Evolutionary conservation across 169 alveolate genomes (phyloP), one percentile per base, ranked within the genome.

Genomic region (Cytauxzoon felis): DNA sequence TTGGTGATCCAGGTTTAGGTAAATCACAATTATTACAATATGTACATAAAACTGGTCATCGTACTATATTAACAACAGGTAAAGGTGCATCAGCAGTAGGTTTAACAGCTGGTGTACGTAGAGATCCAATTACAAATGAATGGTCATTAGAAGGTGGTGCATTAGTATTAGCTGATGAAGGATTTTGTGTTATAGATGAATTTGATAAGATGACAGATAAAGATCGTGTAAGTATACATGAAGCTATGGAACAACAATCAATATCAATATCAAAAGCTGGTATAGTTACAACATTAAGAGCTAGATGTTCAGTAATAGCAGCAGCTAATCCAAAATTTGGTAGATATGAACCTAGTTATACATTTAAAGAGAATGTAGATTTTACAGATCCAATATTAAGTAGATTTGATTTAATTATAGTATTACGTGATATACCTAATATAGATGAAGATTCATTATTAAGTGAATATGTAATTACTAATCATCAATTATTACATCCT

Each of bases 41-140:
- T 84, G 98, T 96, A 8, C 98, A 96, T 78, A 93, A 96, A 78
- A 95, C 98, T 29, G 95, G 95, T 80, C 95, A 94, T 24, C 87
- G 99, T 58, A 90, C 95, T 13, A 98, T 97, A 23, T 94, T 94
- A 80, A 94, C 99, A 13, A 96, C 99, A 16, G 99, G 99, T 23
- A 97, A 98, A 79, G 99, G 99, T 19, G 99, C 99, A 18, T 89
- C 98, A 18, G 99, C 99, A 1, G 99, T 97, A 36, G 99, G 99
- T 62, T 93, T 98, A 40, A 97, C 99, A 0, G 96, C 96, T 5
- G 97, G 98, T 48, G 97, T 95, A 40, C 79, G 98, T 65, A 95
- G 96, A 73, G 99, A 98, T 84, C 97, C 98, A 30, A 86, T 94
- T 18, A 90, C 98, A 0, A 92, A 96, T 27, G 99, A 97, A 78